A percentile compares a stretch with the other conserved stretches of the same genome.
phyloP scores from a whole-genome alignment of 1,284 basidiomycete species.

The Boletus nobilissimus region DNA sequence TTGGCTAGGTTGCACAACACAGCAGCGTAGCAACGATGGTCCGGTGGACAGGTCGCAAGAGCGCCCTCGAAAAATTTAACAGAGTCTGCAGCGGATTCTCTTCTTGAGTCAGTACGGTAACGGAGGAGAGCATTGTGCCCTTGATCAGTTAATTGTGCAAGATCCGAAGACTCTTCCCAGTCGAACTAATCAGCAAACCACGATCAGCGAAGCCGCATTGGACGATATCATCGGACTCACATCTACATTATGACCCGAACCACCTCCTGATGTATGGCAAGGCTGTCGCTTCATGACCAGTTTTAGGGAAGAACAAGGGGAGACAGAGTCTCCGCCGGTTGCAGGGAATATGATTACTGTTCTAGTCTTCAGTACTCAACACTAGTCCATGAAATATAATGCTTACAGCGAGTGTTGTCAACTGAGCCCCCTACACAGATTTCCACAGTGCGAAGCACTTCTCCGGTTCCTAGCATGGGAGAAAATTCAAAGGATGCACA shows the following conservation, averaged over 20 bases:
- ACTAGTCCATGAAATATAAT: no score
- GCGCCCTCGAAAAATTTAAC: background rate
- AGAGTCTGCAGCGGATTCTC: background rate
- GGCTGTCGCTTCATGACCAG: background rate
- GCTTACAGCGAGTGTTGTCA: background rate
- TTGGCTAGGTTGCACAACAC: conserved; percentile 31
- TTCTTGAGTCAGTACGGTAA: background rate
- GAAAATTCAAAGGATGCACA: conserved; percentile 31
- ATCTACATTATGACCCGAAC: no score
- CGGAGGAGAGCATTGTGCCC: no score
- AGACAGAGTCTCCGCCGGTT: no score
- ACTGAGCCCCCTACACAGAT: background rate
- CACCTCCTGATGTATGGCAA: no score
- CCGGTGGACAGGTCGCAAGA: background rate
- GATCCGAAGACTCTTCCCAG: no score
- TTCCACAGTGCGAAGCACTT: conserved; percentile 1
- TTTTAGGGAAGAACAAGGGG: background rate
- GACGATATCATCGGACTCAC: no score
- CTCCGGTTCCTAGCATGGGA: background rate
- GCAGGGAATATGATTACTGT: background rate
- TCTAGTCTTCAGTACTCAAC: background rate
- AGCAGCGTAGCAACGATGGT: background rate
- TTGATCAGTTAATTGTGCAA: no score
- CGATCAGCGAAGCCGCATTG: no score
- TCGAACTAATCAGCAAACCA: no score